A percentile compares a stretch with the other conserved stretches of the same genome.
These are phyloP conservation scores for Pythium aquatile DNA, from an alignment of 352 stramenopile species.

Conservation along the genomic window DNA sequence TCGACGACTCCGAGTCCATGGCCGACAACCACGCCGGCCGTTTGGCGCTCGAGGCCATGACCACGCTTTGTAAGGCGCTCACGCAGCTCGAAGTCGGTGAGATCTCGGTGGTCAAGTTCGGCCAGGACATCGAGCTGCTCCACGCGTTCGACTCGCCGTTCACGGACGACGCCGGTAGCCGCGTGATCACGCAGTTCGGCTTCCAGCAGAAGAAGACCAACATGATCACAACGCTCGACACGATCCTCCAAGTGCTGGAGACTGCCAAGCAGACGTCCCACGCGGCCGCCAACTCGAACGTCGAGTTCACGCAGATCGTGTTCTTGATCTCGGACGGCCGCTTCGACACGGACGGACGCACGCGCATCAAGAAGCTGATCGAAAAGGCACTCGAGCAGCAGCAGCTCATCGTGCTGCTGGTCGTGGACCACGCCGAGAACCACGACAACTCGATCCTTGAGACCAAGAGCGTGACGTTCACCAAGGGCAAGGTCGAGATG, in stretches of 20 bases:
- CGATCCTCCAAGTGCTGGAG: slow-evolving; percentile 91
- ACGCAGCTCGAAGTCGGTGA: slow-evolving; percentile 97
- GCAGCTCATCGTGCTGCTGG: slow-evolving; percentile 98
- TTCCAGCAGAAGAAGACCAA: slow-evolving; percentile 98
- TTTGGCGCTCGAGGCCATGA: slow-evolving; percentile 95
- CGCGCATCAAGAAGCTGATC: slow-evolving; percentile 94
- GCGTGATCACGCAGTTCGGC: slow-evolving; percentile 94
- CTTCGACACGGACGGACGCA: slow-evolving; percentile 96
- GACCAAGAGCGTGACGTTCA: slow-evolving; percentile 97
- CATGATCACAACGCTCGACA: slow-evolving; percentile 94
- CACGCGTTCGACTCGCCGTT: slow-evolving; percentile 97
- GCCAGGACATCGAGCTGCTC: slow-evolving; percentile 95
- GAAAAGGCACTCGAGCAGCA: slow-evolving; percentile 97
- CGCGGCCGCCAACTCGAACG: slow-evolving; percentile 32
- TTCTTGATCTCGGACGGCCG: slow-evolving; percentile 99
- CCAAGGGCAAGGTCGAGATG: slow-evolving; percentile 95
- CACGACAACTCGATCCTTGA: slow-evolving; percentile 95
- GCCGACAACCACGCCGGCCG: slow-evolving; percentile 94
- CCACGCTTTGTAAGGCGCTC: slow-evolving; percentile 97
- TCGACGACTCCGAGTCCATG: slow-evolving; percentile 99
- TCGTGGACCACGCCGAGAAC: slow-evolving; percentile 90
- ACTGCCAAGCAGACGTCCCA: slow-evolving; percentile 59
- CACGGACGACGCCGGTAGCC: slow-evolving; percentile 93
- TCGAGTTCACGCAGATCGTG: slow-evolving; percentile 96
- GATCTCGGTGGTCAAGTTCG: slow-evolving; percentile 93